A percentile compares a stretch with the other conserved stretches of the same genome.
phyloP scores from a whole-genome alignment of 495 filamentous ascomycete species.

The Xylaria sp. region DNA sequence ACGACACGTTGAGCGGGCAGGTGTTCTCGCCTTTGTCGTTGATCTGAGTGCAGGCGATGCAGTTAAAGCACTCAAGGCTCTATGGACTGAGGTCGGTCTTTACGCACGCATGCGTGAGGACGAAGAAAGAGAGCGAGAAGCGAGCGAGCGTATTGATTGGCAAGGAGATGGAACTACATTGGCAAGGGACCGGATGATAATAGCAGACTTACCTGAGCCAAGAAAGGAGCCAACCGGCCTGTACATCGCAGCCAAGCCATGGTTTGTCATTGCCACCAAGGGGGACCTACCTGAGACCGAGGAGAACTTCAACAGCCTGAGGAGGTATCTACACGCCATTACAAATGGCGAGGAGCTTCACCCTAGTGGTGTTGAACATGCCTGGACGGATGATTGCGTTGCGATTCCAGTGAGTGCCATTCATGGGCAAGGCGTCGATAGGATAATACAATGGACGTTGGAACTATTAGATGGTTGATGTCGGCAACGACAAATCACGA shows the following conservation, averaged over 20 bases:
- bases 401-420: slow-evolving; percentile 91
- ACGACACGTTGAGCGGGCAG: slow-evolving; percentile 91
- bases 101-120: slow-evolving; percentile 78
- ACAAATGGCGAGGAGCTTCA: slow-evolving; percentile 65
- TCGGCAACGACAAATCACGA: neutral
- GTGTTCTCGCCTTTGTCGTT: slow-evolving; percentile 90
- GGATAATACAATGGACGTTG: slow-evolving; percentile 79
- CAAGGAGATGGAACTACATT: slow-evolving; percentile 38
- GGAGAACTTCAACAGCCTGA: slow-evolving; percentile 74
- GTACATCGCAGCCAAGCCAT: slow-evolving; percentile 85
- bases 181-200: slow-evolving; percentile 39
- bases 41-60: slow-evolving; percentile 84
- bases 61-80: slow-evolving; percentile 72
- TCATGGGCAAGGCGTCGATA: slow-evolving; percentile 78
- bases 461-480: slow-evolving; percentile 65
- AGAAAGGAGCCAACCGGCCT: slow-evolving; percentile 47
- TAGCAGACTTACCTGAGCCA: slow-evolving; percentile 43
- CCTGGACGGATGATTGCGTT: slow-evolving; percentile 69
- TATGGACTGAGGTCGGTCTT: slow-evolving; percentile 88
- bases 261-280: slow-evolving; percentile 97
- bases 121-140: slow-evolving; percentile 62
- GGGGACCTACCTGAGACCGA: slow-evolving; percentile 82
- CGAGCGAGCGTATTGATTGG: slow-evolving; percentile 51
- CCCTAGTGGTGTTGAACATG: slow-evolving; percentile 71
- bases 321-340: slow-evolving; percentile 69